A percentile compares a stretch with the other conserved stretches of the same genome.
Conservation (phyloP, 495 filamentous ascomycete genomes). For the Aspergillus indologenus region DNA sequence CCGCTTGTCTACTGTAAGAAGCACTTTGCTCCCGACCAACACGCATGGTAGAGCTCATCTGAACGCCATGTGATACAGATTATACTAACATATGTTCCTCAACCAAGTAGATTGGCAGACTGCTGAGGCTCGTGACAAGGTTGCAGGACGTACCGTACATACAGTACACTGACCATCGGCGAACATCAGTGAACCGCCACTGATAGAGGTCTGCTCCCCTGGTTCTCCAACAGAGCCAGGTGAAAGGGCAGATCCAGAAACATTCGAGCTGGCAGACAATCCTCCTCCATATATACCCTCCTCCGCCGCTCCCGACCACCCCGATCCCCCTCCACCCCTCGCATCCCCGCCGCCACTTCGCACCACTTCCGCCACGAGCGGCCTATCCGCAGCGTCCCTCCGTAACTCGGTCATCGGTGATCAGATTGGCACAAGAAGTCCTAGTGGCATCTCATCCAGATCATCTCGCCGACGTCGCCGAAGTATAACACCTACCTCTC, state of each 20-base stretch:
- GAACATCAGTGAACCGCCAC: constrained; percentile 28
- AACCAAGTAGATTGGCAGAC: constrained; percentile 13
- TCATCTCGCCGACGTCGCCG: constrained; percentile 31
- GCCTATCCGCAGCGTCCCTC: constrained; percentile 11
- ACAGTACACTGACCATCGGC: constrained; percentile 20
- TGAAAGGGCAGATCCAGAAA: constrained; percentile 44
- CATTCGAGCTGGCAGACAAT: constrained; percentile 65
- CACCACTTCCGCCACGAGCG: constrained; percentile 18
- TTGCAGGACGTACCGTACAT: constrained; percentile 18
- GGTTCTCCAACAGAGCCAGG: constrained; percentile 50
- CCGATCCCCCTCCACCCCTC: constrained; percentile 43
- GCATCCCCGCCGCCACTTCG: constrained; percentile 23
- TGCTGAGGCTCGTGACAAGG: constrained; percentile 12
- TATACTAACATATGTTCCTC: neutral
- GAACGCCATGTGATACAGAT: neutral
- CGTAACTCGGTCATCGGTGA: constrained; percentile 15
- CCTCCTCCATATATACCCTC: constrained; percentile 42
- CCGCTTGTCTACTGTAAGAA: constrained; percentile 9
- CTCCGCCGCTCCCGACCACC: constrained; percentile 60
- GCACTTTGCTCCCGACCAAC: constrained; percentile 2
- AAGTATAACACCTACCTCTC: constrained; percentile 28
- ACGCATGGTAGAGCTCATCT: neutral
- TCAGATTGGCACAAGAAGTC: constrained; percentile 11
- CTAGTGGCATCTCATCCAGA: constrained; percentile 8
- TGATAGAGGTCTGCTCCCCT: constrained; percentile 48